Percentiles rank a stretch among this genome's conserved stretches.
Evolutionary conservation across 2,329 filamentous ascomycete genomes (phyloP).

Genomic region (Lojkania enalia): DNA sequence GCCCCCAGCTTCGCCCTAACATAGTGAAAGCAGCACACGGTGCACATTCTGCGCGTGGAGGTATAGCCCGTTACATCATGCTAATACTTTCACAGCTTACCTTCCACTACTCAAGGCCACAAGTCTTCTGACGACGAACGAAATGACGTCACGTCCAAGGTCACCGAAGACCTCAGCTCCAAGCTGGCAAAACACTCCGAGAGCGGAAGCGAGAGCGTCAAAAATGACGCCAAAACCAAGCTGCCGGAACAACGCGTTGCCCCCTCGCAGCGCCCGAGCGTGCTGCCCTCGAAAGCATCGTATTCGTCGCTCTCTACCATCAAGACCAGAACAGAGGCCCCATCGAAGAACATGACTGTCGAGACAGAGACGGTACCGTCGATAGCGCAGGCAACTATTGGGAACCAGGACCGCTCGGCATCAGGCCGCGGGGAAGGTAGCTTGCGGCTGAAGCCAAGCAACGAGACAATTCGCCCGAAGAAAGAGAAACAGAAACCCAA

Average conservation of each 20-base stretch:
- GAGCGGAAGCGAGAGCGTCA: slow-evolving; percentile 65
- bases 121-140: slow-evolving; percentile 43
- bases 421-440: slow-evolving; percentile 71
- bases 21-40: slow-evolving; percentile 29
- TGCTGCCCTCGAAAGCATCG: slow-evolving; percentile 65
- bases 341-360: slow-evolving; percentile 89
- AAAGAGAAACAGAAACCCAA: slow-evolving; percentile 84
- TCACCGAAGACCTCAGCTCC: slow-evolving; percentile 52
- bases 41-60: slow-evolving; percentile 17
- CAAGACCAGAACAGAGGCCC: slow-evolving; percentile 75
- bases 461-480: slow-evolving; percentile 92
- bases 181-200: slow-evolving; percentile 50
- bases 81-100: slow-evolving; percentile 13
- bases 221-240: slow-evolving; percentile 31
- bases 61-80: slow-evolving; percentile 16
- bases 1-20: slow-evolving; percentile 16
- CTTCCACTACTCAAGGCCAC: slow-evolving; percentile 12
- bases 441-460: slow-evolving; percentile 82
- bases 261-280: slow-evolving; percentile 49
- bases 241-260: slow-evolving; percentile 49
- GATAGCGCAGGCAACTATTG: slow-evolving; percentile 78
- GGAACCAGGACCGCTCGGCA: slow-evolving; percentile 58
- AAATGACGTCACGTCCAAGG: slow-evolving; percentile 51
- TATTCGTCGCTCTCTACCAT: slow-evolving; percentile 65
- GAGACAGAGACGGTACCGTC: slow-evolving; percentile 96